phyloP scores from a whole-genome alignment of 2,329 filamentous ascomycete genomes.

The Cephalotrichum gorgonifer region DNA sequence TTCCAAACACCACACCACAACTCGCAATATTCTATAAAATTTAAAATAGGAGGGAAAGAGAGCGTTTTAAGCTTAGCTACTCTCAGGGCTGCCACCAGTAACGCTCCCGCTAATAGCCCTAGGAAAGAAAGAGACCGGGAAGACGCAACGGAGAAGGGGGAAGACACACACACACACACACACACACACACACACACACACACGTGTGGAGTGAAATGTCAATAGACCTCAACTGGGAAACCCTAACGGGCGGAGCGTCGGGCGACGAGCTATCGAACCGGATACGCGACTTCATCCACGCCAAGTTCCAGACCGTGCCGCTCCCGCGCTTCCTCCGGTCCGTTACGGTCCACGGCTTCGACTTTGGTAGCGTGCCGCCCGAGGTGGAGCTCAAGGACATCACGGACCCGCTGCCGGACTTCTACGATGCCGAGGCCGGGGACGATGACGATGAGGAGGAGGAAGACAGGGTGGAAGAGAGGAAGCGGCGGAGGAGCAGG shows the following conservation, averaged over 20 bases:
- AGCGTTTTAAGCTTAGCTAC: too few relatives aligned
- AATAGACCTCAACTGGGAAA: conserved; percentile 95
- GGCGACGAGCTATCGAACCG: conserved; percentile 72
- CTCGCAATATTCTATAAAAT: background rate
- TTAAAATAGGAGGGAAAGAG: too few relatives aligned
- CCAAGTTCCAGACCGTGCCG: conserved; percentile 85
- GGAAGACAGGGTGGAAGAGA: conserved; percentile 10
- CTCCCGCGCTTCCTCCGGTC: conserved; percentile 95
- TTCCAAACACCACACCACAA: background rate
- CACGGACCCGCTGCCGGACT: conserved; percentile 88
- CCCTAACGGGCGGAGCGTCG: conserved; percentile 79
- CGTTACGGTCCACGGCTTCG: conserved; percentile 87
- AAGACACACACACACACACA: background rate
- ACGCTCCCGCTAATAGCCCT: too few relatives aligned
- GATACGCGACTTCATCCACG: conserved; percentile 89
- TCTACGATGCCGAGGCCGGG: conserved; percentile 75
- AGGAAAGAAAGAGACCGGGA: too few relatives aligned
- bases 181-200: background rate
- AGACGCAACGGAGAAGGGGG: background rate
- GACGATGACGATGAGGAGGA: conserved; percentile 28
- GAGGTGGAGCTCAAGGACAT: conserved; percentile 92
- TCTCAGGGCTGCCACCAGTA: too few relatives aligned
- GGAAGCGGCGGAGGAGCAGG: background rate
- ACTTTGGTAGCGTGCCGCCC: conserved; percentile 76
- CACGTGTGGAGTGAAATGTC: conserved; percentile 80